A percentile compares a stretch with the other conserved stretches of the same genome.
These are phyloP conservation scores for Candida saitoana DNA, from an alignment of 805 yeast genomes.

Conservation along the genomic window DNA sequence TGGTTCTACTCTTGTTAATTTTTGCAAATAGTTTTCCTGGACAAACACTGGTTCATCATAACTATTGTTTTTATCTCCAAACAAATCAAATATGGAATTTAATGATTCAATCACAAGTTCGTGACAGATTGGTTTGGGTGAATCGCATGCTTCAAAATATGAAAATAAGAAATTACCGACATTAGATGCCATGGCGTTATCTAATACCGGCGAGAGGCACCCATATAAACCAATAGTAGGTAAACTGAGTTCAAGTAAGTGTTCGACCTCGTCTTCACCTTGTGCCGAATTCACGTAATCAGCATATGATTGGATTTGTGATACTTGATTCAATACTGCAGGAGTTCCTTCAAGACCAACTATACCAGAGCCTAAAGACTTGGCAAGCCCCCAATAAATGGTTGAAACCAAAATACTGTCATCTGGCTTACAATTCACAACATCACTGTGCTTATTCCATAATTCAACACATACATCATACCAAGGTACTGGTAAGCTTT, in stretches of 20 bases:
- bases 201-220: slow-evolving; percentile 44
- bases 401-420: slow-evolving; percentile 15
- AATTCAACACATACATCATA: slow-evolving; percentile 19
- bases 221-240: slow-evolving; percentile 53
- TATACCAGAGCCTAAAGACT: slow-evolving; percentile 29
- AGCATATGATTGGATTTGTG: not conserved
- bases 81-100: slow-evolving; percentile 70
- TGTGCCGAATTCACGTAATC: not conserved
- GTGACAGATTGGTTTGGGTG: slow-evolving; percentile 5
- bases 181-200: slow-evolving; percentile 40
- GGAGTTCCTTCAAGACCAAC: not conserved
- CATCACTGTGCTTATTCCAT: slow-evolving; percentile 25
- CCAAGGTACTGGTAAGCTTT: slow-evolving; percentile 39
- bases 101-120: slow-evolving; percentile 55
- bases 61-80: slow-evolving; percentile 63
- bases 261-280: slow-evolving; percentile 5
- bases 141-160: slow-evolving; percentile 12
- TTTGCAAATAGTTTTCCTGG: slow-evolving; percentile 40
- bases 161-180: slow-evolving; percentile 44
- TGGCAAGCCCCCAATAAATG: slow-evolving; percentile 36
- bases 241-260: slow-evolving; percentile 36
- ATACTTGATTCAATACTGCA: not conserved
- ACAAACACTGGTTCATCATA: slow-evolving; percentile 73
- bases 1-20: slow-evolving; percentile 21
- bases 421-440: no score